Conservation (phyloP, 2,329 filamentous ascomycete genomes). For the Trichoderma simmonsii region DNA sequence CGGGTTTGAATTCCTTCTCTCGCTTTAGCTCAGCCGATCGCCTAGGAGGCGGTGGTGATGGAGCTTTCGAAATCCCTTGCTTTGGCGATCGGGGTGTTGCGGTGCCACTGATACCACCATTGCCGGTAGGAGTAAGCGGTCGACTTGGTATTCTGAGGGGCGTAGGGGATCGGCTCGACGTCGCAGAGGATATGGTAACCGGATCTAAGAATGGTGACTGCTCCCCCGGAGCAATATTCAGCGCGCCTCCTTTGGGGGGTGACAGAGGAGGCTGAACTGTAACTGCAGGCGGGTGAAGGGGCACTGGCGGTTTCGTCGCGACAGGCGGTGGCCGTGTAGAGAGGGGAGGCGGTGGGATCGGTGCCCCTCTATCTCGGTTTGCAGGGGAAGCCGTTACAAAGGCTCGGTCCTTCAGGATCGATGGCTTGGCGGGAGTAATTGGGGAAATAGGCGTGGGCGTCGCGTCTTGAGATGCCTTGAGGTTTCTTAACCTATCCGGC, state of each 20-base stretch:
- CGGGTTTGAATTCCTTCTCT: slow-evolving; percentile 43
- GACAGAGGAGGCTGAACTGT: slow-evolving; percentile 68
- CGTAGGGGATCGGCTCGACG: slow-evolving; percentile 42
- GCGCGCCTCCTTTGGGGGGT: slow-evolving; percentile 52
- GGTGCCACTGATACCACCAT: slow-evolving; percentile 14
- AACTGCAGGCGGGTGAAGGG: slow-evolving; percentile 58
- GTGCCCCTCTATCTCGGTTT: slow-evolving; percentile 25
- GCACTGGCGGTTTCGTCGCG: slow-evolving; percentile 24
- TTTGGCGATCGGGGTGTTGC: slow-evolving; percentile 43
- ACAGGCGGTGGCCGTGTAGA: slow-evolving; percentile 27
- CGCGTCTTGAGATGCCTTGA: slow-evolving; percentile 38
- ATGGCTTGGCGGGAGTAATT: slow-evolving; percentile 20
- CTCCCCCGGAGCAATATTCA: slow-evolving; percentile 38
- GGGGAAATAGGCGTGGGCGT: slow-evolving; percentile 6
- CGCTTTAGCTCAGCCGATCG: slow-evolving; percentile 58
- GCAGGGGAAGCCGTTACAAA: slow-evolving; percentile 19
- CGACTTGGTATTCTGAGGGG: slow-evolving; percentile 55
- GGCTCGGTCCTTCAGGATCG: slow-evolving; percentile 22
- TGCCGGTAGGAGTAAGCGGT: slow-evolving; percentile 49
- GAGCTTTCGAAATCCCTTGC: slow-evolving; percentile 48
- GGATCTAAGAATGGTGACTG: slow-evolving; percentile 47
- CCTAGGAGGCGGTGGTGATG: slow-evolving; percentile 62
- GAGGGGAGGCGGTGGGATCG: slow-evolving; percentile 23
- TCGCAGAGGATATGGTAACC: slow-evolving; percentile 39
- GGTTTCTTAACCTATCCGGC: slow-evolving; percentile 42